Evolutionary conservation across 192 early-diverging fungal genomes (phyloP).

Genomic region (Rhizophagus prolifer): DNA sequence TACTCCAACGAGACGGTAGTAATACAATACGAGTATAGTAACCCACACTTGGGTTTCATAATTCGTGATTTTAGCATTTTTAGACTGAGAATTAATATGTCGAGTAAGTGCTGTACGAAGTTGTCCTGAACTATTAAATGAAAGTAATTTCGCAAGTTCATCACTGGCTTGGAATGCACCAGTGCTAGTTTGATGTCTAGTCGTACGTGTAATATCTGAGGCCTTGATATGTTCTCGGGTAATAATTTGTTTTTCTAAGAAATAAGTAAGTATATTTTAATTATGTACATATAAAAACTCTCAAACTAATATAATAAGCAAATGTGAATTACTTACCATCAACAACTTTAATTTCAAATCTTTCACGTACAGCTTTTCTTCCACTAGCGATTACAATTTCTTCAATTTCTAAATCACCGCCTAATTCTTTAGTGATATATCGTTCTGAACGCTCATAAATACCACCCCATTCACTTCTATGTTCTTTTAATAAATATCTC

Average conservation of each 20-base stretch:
- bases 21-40: slow-evolving; percentile 11
- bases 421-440: slow-evolving; percentile 16
- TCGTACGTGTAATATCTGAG: background rate
- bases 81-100: background rate
- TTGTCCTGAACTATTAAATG: background rate
- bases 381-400: slow-evolving; percentile 1
- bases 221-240: background rate
- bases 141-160: slow-evolving; percentile 13
- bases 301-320: background rate
- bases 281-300: background rate
- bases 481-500: slow-evolving; percentile 17
- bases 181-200: background rate
- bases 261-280: background rate
- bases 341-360: slow-evolving; percentile 15
- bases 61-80: background rate
- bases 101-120: background rate
- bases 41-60: slow-evolving; percentile 8
- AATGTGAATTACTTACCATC: slow-evolving; percentile 17
- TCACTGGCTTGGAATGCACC: slow-evolving; percentile 7
- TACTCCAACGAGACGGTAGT: slow-evolving; percentile 12
- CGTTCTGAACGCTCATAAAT: slow-evolving; percentile 27
- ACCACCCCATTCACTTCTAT: slow-evolving; percentile 2
- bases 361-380: slow-evolving; percentile 11
- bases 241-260: background rate
- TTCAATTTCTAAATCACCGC: slow-evolving; percentile 24